Percentiles rank a stretch among this genome's conserved stretches.
phyloP scores from a whole-genome alignment of 1,139 yeast species.

The Hansenula sp. region DNA sequence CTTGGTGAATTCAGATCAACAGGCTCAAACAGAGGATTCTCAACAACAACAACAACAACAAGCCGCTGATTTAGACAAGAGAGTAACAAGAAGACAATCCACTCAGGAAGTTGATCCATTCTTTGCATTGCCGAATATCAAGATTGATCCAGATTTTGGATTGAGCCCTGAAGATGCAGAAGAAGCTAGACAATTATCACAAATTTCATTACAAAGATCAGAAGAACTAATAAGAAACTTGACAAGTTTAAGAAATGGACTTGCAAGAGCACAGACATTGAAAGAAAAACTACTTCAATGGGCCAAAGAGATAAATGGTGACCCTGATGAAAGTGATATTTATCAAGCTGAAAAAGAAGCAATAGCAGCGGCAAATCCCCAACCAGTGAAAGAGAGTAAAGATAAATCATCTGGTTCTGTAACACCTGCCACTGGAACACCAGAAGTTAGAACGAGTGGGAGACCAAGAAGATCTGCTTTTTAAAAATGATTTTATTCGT shows the following conservation, averaged over 20 bases:
- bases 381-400: constrained; percentile 7
- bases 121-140: constrained; percentile 55
- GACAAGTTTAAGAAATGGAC: constrained; percentile 64
- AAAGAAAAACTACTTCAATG: constrained; percentile 68
- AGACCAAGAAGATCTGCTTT: constrained; percentile 1
- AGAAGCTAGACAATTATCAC: constrained; percentile 62
- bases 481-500: too few relatives aligned
- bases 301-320: constrained; percentile 85
- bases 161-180: constrained; percentile 52
- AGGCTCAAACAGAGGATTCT: constrained; percentile 1
- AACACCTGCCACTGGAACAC: constrained; percentile 6
- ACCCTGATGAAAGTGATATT: constrained; percentile 38
- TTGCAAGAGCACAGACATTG: constrained; percentile 74
- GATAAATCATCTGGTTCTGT: neutral
- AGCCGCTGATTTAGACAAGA: constrained; percentile 22
- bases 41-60: constrained; percentile 14
- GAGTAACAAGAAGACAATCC: constrained; percentile 32
- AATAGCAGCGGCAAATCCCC: constrained; percentile 14
- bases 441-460: constrained; percentile 14
- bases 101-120: constrained; percentile 50
- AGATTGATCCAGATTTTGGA: constrained; percentile 41
- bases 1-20: constrained; percentile 17
- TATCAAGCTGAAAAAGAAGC: constrained; percentile 19
- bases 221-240: constrained; percentile 86
- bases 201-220: constrained; percentile 78